phyloP scores from a whole-genome alignment of 306 rosid species.

The Vigna mungo region DNA sequence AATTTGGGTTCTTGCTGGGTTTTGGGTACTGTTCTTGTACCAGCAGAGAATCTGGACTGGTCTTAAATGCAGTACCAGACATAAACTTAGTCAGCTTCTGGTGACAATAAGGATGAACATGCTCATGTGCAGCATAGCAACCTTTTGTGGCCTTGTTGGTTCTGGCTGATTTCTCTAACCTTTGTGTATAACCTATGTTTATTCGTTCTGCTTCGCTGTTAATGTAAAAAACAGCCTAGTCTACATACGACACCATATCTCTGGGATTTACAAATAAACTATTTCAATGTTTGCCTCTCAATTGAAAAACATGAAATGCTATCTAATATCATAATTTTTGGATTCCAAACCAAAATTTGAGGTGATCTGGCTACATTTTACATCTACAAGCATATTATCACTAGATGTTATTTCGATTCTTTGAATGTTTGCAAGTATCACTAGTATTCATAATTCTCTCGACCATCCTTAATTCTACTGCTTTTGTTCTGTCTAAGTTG shows the following conservation, averaged over 20 bases:
- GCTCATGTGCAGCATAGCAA: neutral
- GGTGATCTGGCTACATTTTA: slow-evolving; percentile 25
- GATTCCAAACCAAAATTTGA: slow-evolving; percentile 40
- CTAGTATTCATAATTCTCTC: too few species aligned
- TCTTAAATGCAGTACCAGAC: too few species aligned
- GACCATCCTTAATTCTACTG: too few species aligned
- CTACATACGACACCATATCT: neutral
- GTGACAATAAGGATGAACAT: neutral
- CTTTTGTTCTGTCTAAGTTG: neutral
- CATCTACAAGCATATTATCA: slow-evolving; percentile 9
- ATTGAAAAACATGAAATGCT: slow-evolving; percentile 14
- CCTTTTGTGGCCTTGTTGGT: too few species aligned
- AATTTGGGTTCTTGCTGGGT: too few species aligned
- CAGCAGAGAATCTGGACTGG: too few species aligned
- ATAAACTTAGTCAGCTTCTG: neutral
- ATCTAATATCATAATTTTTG: slow-evolving; percentile 19
- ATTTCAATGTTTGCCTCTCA: neutral
- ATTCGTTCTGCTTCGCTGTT: neutral
- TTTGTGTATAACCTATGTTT: neutral
- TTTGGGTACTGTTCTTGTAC: too few species aligned
- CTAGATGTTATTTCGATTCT: neutral
- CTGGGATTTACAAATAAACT: neutral
- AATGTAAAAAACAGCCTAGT: slow-evolving; percentile 16
- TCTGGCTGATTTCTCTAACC: too few species aligned
- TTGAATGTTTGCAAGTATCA: too few species aligned